Percentiles rank a stretch among this genome's conserved stretches.
Conservation (phyloP, 768 basidiomycete genomes). For the Trametes elegans region DNA sequence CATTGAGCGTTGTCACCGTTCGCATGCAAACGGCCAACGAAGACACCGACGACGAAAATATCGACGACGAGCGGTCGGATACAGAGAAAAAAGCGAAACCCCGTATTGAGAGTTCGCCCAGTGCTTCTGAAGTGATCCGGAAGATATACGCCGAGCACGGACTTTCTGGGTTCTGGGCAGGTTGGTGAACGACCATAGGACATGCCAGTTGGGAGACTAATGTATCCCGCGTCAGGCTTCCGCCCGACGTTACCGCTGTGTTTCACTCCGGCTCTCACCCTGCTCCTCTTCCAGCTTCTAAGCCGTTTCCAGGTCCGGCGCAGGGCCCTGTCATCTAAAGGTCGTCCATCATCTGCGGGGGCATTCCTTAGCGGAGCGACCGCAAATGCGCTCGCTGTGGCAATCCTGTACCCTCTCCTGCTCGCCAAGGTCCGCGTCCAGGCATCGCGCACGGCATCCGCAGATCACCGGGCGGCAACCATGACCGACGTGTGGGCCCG, state of each 20-base stretch:
- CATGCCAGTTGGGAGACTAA: too few species aligned
- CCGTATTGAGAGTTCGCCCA: not conserved
- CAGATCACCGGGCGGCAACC: constrained; percentile 16
- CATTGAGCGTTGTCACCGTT: constrained; percentile 54
- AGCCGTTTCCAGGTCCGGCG: constrained; percentile 35
- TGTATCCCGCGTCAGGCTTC: too few species aligned
- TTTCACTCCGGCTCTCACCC: constrained; percentile 57
- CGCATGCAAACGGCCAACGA: constrained; percentile 47
- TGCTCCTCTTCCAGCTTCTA: constrained; percentile 52
- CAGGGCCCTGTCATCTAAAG: constrained; percentile 26
- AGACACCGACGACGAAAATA: constrained; percentile 16
- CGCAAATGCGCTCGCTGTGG: constrained; percentile 49
- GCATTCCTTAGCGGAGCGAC: constrained; percentile 58
- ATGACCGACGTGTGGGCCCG: constrained; percentile 25
- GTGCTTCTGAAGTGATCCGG: constrained; percentile 31
- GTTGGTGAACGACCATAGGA: constrained; percentile 34
- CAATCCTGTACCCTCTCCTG: constrained; percentile 55
- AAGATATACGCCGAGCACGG: constrained; percentile 49
- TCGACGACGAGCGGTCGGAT: constrained; percentile 23
- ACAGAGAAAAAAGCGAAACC: not conserved
- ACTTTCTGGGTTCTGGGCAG: constrained; percentile 54
- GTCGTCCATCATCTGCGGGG: constrained; percentile 38
- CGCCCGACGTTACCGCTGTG: constrained; percentile 46
- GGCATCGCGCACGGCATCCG: constrained; percentile 25
- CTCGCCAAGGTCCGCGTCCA: constrained; percentile 58